phyloP scores from a whole-genome alignment of 176 grass and related monocot species.

The Puccinellia tenuiflora region DNA sequence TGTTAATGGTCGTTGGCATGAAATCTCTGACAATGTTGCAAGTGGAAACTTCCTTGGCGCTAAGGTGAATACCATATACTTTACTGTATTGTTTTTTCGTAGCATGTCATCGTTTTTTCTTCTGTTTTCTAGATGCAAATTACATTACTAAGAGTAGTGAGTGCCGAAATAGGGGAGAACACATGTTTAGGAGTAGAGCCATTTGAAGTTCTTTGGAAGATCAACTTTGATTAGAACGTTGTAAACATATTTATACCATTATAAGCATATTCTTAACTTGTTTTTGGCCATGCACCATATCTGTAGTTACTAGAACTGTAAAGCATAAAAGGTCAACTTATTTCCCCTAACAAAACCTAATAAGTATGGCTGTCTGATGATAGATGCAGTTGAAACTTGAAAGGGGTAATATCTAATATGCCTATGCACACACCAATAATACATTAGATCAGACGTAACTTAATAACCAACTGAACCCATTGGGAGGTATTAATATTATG shows the following conservation, averaged over 20 bases:
- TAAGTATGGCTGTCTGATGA: not conserved
- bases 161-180: not conserved
- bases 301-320: not conserved
- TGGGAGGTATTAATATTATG: not conserved
- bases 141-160: not conserved
- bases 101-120: not conserved
- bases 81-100: not conserved
- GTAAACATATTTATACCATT: not conserved
- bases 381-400: conserved; percentile 1
- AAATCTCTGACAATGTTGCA: conserved; percentile 78
- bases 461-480: not conserved
- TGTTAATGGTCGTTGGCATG: conserved; percentile 82
- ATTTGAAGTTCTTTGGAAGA: not conserved
- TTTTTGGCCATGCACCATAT: not conserved
- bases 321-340: not conserved
- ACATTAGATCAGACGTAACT: not conserved
- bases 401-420: not conserved
- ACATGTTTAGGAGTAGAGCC: not conserved
- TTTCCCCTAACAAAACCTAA: not conserved
- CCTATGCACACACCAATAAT: not conserved
- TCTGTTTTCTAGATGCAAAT: not conserved
- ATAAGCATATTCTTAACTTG: not conserved
- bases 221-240: not conserved
- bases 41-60: conserved; percentile 95
- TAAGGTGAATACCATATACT: conserved; percentile 52